Evolutionary conservation across 768 basidiomycete species (phyloP).

Genomic region (Trametes cinnabarina): DNA sequence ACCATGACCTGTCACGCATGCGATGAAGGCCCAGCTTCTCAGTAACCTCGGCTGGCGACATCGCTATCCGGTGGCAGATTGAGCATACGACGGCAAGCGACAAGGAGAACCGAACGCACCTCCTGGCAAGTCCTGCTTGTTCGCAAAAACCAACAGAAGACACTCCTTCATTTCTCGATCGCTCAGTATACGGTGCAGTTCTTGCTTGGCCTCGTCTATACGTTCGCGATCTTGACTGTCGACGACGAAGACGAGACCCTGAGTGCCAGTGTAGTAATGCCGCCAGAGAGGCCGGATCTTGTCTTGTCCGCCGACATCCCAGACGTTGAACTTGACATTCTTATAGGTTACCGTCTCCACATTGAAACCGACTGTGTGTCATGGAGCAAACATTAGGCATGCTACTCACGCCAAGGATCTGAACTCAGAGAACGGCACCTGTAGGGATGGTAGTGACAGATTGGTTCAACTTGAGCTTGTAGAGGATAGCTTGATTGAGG

Average conservation of each 20-base stretch:
- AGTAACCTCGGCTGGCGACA: slow-evolving; percentile 99
- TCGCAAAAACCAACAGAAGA: slow-evolving; percentile 95
- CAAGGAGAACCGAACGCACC: slow-evolving; percentile 49
- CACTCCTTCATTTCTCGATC: slow-evolving; percentile 99
- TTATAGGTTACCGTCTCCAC: slow-evolving; percentile 99
- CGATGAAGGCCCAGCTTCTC: slow-evolving; percentile 93
- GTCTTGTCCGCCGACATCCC: slow-evolving; percentile 99
- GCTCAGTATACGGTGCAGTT: slow-evolving; percentile 91
- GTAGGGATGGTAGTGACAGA: slow-evolving; percentile 98
- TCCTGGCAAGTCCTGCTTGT: slow-evolving; percentile 97
- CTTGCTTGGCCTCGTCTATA: slow-evolving; percentile 94
- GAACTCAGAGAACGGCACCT: slow-evolving; percentile 42
- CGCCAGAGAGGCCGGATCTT: slow-evolving; percentile 98
- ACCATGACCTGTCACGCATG: slow-evolving; percentile 98
- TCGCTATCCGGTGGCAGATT: slow-evolving; percentile 50
- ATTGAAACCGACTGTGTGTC: slow-evolving; percentile 86
- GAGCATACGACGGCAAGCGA: background rate
- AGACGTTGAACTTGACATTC: slow-evolving; percentile 93
- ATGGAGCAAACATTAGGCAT: background rate
- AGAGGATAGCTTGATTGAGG: slow-evolving; percentile 76
- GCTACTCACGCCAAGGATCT: background rate
- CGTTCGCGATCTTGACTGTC: slow-evolving; percentile 95
- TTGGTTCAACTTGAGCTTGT: slow-evolving; percentile 98
- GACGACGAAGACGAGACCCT: slow-evolving; percentile 97
- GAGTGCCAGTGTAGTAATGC: slow-evolving; percentile 99